Conservation (phyloP, 2,329 filamentous ascomycete genomes). For the Biscogniauxia mediterranea region DNA sequence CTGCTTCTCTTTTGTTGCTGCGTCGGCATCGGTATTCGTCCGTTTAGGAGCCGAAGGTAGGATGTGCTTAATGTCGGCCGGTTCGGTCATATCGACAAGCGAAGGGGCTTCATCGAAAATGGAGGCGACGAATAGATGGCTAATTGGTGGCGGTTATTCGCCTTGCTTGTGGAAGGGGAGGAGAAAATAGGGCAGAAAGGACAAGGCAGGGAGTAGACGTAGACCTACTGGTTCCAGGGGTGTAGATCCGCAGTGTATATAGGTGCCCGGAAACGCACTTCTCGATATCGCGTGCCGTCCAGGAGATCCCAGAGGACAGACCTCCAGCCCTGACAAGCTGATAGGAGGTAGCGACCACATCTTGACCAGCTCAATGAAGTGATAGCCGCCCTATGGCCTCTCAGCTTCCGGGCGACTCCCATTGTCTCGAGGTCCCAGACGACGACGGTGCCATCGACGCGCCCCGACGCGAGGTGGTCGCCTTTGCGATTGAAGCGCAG, state of each 20-base stretch:
- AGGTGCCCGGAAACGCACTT: constrained; percentile 86
- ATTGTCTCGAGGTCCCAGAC: constrained; percentile 98
- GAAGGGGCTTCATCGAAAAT: constrained; percentile 92
- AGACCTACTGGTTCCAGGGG: constrained; percentile 76
- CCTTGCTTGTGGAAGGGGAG: neutral
- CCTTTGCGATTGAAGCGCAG: constrained; percentile 90
- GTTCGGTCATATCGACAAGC: constrained; percentile 74
- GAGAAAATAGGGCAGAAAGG: neutral
- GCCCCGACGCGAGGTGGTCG: constrained; percentile 90
- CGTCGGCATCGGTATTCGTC: constrained; percentile 66
- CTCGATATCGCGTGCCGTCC: constrained; percentile 68
- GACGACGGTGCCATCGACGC: constrained; percentile 90
- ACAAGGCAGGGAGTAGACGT: neutral
- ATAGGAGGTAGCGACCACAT: constrained; percentile 86
- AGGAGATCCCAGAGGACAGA: constrained; percentile 91
- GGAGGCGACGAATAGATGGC: constrained; percentile 82
- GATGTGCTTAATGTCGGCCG: constrained; percentile 69
- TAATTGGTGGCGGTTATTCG: constrained; percentile 37
- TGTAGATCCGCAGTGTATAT: constrained; percentile 96
- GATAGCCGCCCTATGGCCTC: constrained; percentile 90
- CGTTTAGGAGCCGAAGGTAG: constrained; percentile 82
- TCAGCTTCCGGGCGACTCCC: constrained; percentile 89
- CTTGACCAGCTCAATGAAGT: constrained; percentile 94
- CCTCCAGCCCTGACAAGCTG: constrained; percentile 94
- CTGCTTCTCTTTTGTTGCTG: constrained; percentile 74